Evolutionary conservation across 2,329 filamentous ascomycete genomes (phyloP).

Genomic region (Colletotrichum godetiae): DNA sequence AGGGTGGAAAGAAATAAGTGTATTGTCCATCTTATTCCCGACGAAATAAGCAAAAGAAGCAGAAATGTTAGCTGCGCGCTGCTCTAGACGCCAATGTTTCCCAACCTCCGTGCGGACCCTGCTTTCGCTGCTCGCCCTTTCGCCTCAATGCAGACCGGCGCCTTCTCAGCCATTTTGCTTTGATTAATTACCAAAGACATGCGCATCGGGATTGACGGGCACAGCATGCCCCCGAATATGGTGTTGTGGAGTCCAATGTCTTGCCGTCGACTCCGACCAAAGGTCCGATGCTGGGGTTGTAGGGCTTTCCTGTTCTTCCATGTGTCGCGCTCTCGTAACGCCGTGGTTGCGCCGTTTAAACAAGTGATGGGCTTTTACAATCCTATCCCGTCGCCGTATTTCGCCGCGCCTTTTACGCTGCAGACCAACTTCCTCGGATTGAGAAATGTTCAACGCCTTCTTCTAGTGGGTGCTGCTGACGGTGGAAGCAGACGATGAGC

Average conservation of each 20-base stretch:
- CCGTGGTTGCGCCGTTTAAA: slow-evolving; percentile 14
- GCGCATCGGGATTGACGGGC: not conserved
- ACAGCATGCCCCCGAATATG: not conserved
- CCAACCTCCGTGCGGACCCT: slow-evolving; percentile 4
- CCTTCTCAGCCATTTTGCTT: not conserved
- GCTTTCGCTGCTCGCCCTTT: not conserved
- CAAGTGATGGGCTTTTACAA: not conserved
- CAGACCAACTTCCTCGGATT: not conserved
- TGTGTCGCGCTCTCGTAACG: not conserved
- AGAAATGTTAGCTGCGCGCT: slow-evolving; percentile 9
- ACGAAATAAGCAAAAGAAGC: slow-evolving; percentile 2
- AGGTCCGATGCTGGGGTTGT: not conserved
- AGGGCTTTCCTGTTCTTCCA: not conserved
- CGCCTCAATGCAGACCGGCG: not conserved
- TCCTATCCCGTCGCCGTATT: not conserved
- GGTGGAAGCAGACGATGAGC: slow-evolving; percentile 41
- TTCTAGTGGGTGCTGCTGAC: slow-evolving; percentile 35
- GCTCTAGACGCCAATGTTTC: slow-evolving; percentile 1
- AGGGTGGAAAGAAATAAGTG: not conserved
- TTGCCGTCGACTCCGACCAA: slow-evolving; percentile 9
- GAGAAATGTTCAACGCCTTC: not conserved
- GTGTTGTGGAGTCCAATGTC: not conserved
- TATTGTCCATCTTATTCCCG: not conserved
- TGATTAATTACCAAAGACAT: not conserved
- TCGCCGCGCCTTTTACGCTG: not conserved